Evolutionary conservation across 2,329 filamentous ascomycete species (phyloP).

Genomic region (Penicillium sp.): DNA sequence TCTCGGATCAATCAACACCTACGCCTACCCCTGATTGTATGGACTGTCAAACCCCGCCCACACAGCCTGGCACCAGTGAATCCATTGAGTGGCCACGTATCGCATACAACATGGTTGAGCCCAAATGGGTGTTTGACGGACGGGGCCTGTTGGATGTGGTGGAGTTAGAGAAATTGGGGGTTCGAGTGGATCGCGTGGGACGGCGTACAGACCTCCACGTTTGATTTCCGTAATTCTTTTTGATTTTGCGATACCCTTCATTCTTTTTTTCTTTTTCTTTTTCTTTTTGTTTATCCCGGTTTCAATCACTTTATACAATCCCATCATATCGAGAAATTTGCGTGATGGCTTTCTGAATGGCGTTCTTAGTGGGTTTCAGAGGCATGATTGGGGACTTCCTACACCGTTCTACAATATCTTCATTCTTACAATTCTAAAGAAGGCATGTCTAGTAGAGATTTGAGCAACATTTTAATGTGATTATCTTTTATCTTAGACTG

Average conservation of each 20-base stretch:
- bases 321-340: too few relatives aligned
- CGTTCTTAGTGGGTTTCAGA: too few relatives aligned
- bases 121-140: slow-evolving; percentile 54
- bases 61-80: slow-evolving; percentile 20
- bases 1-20: neutral
- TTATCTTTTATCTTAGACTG: too few relatives aligned
- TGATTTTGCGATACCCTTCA: slow-evolving; percentile 5
- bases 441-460: too few relatives aligned
- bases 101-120: slow-evolving; percentile 46
- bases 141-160: slow-evolving; percentile 35
- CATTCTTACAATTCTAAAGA: too few relatives aligned
- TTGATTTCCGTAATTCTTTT: neutral
- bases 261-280: too few relatives aligned
- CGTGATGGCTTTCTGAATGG: too few relatives aligned
- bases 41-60: slow-evolving; percentile 25
- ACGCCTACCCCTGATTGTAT: slow-evolving; percentile 28
- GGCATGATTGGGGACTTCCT: too few relatives aligned
- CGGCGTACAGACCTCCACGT: slow-evolving; percentile 7
- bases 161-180: slow-evolving; percentile 38
- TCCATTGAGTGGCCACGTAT: slow-evolving; percentile 49
- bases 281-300: too few relatives aligned
- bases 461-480: too few relatives aligned
- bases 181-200: slow-evolving; percentile 37
- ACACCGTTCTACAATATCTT: too few relatives aligned
- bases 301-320: too few relatives aligned